A percentile compares a stretch with the other conserved stretches of the same genome.
phyloP scores from a whole-genome alignment of 179 eudicot genomes.

The Silene coronaria region DNA sequence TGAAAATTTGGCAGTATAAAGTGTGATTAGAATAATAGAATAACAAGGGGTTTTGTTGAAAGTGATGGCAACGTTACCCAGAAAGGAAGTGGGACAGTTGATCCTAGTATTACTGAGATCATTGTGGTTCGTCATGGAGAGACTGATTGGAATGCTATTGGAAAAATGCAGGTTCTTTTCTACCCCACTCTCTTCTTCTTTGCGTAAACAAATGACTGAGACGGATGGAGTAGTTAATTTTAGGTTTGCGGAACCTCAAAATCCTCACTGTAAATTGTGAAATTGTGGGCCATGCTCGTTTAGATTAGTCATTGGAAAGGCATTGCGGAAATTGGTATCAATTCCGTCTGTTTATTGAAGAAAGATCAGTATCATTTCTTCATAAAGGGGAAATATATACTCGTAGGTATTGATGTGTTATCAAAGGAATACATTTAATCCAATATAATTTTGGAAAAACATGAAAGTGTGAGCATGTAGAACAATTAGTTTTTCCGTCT shows the following conservation, averaged over 20 bases:
- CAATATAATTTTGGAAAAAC: too few relatives aligned
- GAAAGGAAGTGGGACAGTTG: constrained; percentile 6
- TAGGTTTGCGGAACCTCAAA: background rate
- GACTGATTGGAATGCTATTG: constrained; percentile 76
- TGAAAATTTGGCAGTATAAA: background rate
- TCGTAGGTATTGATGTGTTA: too few relatives aligned
- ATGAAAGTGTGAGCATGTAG: background rate
- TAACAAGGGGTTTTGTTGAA: constrained; percentile 27
- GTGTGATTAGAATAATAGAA: background rate
- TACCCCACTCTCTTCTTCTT: background rate
- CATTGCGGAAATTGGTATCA: too few relatives aligned
- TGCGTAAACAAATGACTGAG: background rate
- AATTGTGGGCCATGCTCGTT: too few relatives aligned
- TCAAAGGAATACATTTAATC: too few relatives aligned
- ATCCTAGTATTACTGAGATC: constrained; percentile 46
- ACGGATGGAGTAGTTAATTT: background rate
- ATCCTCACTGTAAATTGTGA: too few relatives aligned
- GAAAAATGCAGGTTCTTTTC: constrained; percentile 66
- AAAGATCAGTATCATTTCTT: too few relatives aligned
- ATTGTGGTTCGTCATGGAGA: constrained; percentile 85
- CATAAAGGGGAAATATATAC: too few relatives aligned
- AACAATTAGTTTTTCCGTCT: background rate
- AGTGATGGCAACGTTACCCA: constrained; percentile 8
- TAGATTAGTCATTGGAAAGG: too few relatives aligned
- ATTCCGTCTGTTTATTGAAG: too few relatives aligned